These are phyloP conservation scores for Sarocladium brachiariae DNA, from an alignment of 2,329 filamentous ascomycete genomes.

Conservation along the genomic window DNA sequence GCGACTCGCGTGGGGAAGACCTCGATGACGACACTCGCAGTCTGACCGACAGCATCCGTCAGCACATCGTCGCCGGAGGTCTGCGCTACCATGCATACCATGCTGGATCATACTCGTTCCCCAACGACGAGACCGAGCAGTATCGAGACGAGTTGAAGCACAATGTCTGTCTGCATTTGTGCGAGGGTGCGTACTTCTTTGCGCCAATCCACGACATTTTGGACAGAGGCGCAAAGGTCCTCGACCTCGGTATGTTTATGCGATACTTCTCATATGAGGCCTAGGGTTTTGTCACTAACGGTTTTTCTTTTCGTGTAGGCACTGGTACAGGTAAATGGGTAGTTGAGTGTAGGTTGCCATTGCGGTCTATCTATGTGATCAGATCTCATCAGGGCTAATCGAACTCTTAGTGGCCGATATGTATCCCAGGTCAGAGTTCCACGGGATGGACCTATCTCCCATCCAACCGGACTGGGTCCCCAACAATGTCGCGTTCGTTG, in stretches of 20 bases:
- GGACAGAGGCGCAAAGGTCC: constrained; percentile 32
- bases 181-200: constrained; percentile 34
- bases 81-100: constrained; percentile 35
- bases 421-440: constrained; percentile 36
- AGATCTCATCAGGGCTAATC: constrained; percentile 12
- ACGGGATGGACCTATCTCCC: constrained; percentile 44
- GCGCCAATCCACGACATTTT: constrained; percentile 35
- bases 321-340: constrained; percentile 47
- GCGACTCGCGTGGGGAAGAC: constrained; percentile 19
- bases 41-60: constrained; percentile 35
- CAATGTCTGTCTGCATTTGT: constrained; percentile 30
- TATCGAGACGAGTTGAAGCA: constrained; percentile 35
- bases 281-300: neutral
- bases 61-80: constrained; percentile 35
- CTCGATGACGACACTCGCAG: constrained; percentile 29
- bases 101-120: constrained; percentile 34
- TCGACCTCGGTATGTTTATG: constrained; percentile 41
- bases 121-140: constrained; percentile 37
- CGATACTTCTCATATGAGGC: too few species aligned
- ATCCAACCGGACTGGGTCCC: constrained; percentile 46
- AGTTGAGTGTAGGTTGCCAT: constrained; percentile 37
- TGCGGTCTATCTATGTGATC: neutral
- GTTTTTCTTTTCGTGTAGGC: constrained; percentile 24
- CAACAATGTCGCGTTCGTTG: constrained; percentile 43
- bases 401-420: constrained; percentile 35